Conservation (phyloP, 2,329 filamentous ascomycete species). For the Fonsecaea monophora region DNA sequence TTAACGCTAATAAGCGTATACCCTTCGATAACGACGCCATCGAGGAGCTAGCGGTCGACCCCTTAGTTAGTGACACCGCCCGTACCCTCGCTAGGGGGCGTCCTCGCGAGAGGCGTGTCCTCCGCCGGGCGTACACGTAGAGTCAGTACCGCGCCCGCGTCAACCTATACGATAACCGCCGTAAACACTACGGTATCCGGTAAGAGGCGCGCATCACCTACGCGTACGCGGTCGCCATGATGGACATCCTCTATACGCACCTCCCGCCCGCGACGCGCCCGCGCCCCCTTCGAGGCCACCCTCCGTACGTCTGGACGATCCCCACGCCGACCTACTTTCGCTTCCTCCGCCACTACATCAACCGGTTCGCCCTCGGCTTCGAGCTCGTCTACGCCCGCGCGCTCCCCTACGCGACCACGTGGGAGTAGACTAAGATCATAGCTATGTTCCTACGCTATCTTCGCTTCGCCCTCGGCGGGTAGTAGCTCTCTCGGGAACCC, state of each 20-base stretch:
- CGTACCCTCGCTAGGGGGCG: neutral
- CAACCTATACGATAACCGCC: neutral
- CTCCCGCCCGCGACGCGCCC: neutral
- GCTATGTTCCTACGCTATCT: neutral
- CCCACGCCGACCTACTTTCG: neutral
- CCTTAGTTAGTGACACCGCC: neutral
- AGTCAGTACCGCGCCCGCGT: too few relatives aligned
- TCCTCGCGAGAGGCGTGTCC: neutral
- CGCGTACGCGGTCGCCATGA: too few relatives aligned
- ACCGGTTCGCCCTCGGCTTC: neutral
- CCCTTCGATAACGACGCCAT: neutral
- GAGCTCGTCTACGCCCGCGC: neutral
- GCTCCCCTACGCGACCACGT: neutral
- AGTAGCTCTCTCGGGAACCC: neutral
- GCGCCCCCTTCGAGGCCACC: neutral
- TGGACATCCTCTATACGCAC: neutral
- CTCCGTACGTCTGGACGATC: neutral
- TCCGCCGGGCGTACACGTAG: too few relatives aligned
- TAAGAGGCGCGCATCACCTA: neutral
- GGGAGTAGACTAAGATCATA: neutral
- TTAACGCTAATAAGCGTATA: neutral
- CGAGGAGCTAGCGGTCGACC: neutral
- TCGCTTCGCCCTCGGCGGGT: neutral
- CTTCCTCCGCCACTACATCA: neutral
- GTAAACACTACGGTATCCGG: neutral